Evolutionary conservation across 176 grass and related monocot genomes (phyloP).

Genomic region (Pontederia paniculata): DNA sequence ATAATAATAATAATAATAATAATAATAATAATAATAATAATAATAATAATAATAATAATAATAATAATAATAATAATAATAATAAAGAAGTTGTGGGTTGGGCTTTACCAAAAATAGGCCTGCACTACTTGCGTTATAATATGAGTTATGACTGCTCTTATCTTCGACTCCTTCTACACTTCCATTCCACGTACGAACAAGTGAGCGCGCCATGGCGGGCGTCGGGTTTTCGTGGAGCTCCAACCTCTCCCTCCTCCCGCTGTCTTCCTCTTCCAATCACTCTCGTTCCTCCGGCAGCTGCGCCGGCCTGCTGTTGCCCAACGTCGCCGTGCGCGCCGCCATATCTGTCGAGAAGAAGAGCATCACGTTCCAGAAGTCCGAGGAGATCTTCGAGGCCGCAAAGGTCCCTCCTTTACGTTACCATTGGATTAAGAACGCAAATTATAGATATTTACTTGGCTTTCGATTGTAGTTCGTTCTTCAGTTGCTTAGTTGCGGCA

Average conservation of each 20-base stretch:
- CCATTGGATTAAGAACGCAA: neutral
- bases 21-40: too few relatives aligned
- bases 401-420: neutral
- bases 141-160: too few relatives aligned
- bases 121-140: too few relatives aligned
- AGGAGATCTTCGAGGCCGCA: slow-evolving; percentile 15
- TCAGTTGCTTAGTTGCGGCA: too few relatives aligned
- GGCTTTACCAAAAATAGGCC: too few relatives aligned
- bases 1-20: too few relatives aligned
- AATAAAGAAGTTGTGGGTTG: too few relatives aligned
- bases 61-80: too few relatives aligned
- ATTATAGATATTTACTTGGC: neutral
- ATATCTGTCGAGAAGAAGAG: slow-evolving; percentile 11
- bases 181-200: neutral
- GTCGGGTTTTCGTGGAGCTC: slow-evolving; percentile 4
- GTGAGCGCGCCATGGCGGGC: neutral
- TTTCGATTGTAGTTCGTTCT: neutral
- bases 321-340: neutral
- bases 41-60: too few relatives aligned
- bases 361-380: slow-evolving; percentile 13
- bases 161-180: neutral
- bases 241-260: neutral
- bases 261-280: neutral
- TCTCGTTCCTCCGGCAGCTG: neutral
- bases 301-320: neutral